phyloP scores from a whole-genome alignment of 805 yeast species.

The Torulaspora indica region DNA sequence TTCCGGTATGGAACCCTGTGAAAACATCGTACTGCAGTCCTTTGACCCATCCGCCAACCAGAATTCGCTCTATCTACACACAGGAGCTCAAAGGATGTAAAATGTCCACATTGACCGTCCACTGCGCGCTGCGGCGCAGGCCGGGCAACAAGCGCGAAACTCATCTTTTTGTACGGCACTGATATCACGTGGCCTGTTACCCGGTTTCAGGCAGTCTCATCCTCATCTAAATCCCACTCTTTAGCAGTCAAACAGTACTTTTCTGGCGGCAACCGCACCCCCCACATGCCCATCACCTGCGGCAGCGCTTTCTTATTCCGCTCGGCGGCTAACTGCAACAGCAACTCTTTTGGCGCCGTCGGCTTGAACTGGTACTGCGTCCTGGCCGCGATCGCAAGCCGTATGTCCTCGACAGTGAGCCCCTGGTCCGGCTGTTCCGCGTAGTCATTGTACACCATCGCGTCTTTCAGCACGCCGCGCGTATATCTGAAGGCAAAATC shows the following conservation, averaged over 20 bases:
- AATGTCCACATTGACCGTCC: neutral
- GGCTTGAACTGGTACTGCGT: conserved; percentile 97
- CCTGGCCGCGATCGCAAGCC: conserved; percentile 88
- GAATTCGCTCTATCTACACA: neutral
- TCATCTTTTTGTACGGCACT: neutral
- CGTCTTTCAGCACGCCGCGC: conserved; percentile 79
- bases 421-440: conserved; percentile 50
- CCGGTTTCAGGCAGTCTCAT: conserved; percentile 6
- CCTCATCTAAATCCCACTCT: conserved; percentile 26
- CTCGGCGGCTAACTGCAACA: conserved; percentile 87
- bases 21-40: conserved; percentile 25
- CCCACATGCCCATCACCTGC: conserved; percentile 85
- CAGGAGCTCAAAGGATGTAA: neutral
- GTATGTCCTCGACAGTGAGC: conserved; percentile 80
- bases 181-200: neutral
- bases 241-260: conserved; percentile 85
- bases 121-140: neutral
- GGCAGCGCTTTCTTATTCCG: conserved; percentile 87
- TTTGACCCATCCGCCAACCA: neutral
- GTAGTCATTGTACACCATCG: conserved; percentile 83
- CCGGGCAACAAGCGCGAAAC: neutral
- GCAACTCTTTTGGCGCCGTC: conserved; percentile 79
- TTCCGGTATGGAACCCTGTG: conserved; percentile 64
- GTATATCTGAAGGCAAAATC: conserved; percentile 94
- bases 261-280: conserved; percentile 93